Evolutionary conservation across 2,329 filamentous ascomycete genomes (phyloP), one percentile per base, ranked within the genome.

Genomic region (Cladosporium cucumerinum): DNA sequence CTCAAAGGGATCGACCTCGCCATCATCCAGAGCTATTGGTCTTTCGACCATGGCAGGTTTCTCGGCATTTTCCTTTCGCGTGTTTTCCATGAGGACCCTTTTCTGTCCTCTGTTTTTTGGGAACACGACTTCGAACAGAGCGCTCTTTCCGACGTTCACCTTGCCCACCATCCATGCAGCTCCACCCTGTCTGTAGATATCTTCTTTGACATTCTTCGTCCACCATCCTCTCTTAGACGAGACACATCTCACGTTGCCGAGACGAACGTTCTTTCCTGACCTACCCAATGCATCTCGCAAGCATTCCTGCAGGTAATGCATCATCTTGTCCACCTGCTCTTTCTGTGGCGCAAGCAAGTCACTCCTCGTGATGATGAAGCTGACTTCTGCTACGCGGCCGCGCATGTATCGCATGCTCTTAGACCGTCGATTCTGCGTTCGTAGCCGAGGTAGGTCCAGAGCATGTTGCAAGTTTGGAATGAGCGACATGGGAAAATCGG

Each of bases 101-200:
- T 36, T 36, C 39, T 78, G 72, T 26, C 73, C 80, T 70, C 72
- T 77, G 61, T 72, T 82, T 90, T 94, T 89, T 4, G 96, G 94
- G 72, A 93, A 97, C 8, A 97, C 87, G 5, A 88, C 86, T 70
- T 95, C 89, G 66, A 98, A 96, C 2, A 99, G 84, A 73, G 90
- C 89, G 71, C 94, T 98, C 79, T 99, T 99, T 26, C 95, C 96
- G 2, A 98, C 96, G 74, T 99, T 99, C 68, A 93, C 92, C 77
- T 97, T 98, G n/a, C 95, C 95, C 2, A 99, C 90, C 82, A 99
- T 89, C 94, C 95, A 99, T 18, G 91, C 89, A 18, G 89, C 95
- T 5, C 94, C 94, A 4, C 92, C 93, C 57, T 91, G 86, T 51
- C 87, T 80, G 84, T 88, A 93, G 55, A 99, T 93, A 57, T 93